Evolutionary conservation across 805 yeast species (phyloP).

Genomic region (Yamadazyma insecticola): DNA sequence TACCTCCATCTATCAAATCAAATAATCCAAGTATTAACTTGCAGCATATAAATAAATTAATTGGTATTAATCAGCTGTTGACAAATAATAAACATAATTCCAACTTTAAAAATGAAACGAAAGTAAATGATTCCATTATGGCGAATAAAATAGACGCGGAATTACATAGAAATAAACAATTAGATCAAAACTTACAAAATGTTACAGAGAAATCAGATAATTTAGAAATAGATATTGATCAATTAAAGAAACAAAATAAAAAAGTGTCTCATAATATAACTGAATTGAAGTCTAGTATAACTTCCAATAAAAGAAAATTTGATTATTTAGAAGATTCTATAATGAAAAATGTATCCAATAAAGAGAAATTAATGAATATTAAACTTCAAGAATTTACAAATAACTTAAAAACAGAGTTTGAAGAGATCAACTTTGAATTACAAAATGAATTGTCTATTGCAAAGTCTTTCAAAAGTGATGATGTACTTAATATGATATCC

Average conservation of each 20-base stretch:
- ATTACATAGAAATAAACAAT: conserved; percentile 6
- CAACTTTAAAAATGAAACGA: conserved; percentile 1
- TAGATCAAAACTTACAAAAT: conserved; percentile 10
- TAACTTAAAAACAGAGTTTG: conserved; percentile 20
- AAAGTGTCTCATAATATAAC: conserved; percentile 7
- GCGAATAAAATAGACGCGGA: conserved; percentile 7
- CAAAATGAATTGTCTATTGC: conserved; percentile 28
- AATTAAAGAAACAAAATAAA: conserved; percentile 13
- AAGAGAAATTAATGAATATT: conserved; percentile 24
- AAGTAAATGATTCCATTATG: conserved; percentile 5
- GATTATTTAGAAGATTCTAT: conserved; percentile 22
- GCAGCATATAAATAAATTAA: conserved; percentile 14
- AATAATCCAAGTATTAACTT: conserved; percentile 7
- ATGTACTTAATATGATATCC: conserved; percentile 12
- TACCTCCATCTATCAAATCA: neutral
- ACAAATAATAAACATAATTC: neutral
- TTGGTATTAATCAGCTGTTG: conserved; percentile 9
- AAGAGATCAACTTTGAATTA: conserved; percentile 29
- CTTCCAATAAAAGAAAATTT: conserved; percentile 13
- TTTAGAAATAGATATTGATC: conserved; percentile 17
- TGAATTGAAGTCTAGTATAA: conserved; percentile 7
- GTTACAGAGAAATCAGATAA: conserved; percentile 12
- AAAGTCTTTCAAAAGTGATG: conserved; percentile 18
- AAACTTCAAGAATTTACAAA: conserved; percentile 27
- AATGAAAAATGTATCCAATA: conserved; percentile 22